Conservation (phyloP, 176 grass and related monocot genomes). For the Metroxylon sagu region DNA sequence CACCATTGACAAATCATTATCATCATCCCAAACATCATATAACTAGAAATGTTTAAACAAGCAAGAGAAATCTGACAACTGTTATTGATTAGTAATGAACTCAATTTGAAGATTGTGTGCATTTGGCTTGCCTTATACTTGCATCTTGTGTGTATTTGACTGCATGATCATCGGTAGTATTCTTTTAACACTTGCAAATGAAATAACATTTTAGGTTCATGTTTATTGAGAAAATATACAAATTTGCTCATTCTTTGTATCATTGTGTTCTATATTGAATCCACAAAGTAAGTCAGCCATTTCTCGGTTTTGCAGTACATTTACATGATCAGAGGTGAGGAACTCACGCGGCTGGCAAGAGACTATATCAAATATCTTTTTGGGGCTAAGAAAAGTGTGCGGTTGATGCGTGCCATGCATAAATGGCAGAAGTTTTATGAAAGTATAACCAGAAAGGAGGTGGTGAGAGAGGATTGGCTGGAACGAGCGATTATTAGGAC, state of each 20-base stretch:
- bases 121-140: too few relatives aligned
- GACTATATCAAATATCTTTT: constrained; percentile 70
- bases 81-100: too few relatives aligned
- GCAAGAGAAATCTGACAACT: too few relatives aligned
- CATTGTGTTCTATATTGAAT: constrained; percentile 2
- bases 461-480: constrained; percentile 18
- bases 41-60: too few relatives aligned
- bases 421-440: constrained; percentile 31
- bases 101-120: too few relatives aligned
- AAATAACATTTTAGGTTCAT: too few relatives aligned
- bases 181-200: too few relatives aligned
- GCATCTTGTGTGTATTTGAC: too few relatives aligned
- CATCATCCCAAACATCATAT: too few relatives aligned
- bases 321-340: constrained; percentile 79
- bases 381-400: constrained; percentile 53
- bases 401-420: constrained; percentile 44
- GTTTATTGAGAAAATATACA: not conserved
- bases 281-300: not conserved
- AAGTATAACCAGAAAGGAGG: constrained; percentile 24
- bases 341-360: constrained; percentile 45
- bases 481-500: constrained; percentile 19
- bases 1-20: too few relatives aligned
- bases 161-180: too few relatives aligned
- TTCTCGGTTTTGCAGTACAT: constrained; percentile 45
- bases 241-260: not conserved